Base-by-base conservation (phyloP, 2,329 filamentous ascomycete genomes). In the Beauveria varroae region DNA sequence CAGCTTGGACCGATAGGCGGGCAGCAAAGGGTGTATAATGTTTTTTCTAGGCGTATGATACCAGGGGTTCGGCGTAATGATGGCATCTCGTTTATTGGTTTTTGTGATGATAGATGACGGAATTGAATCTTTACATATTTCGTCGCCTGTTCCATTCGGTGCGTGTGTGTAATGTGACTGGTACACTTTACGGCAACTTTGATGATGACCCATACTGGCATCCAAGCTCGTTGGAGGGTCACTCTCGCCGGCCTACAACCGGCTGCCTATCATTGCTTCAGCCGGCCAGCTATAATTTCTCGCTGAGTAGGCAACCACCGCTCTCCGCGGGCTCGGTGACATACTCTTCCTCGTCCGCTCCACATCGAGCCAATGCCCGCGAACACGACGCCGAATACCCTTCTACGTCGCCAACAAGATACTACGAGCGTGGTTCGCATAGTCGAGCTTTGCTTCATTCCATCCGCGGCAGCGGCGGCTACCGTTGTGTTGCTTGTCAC, bases 1-100 rank as follows among this genome's bases (percentile, higher is more conserved):
- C 28, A 22, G 28, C 28, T 70, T 86, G 49, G 83, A 85, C 57
- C 82, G 83, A 67, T 82, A 67, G 73, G 24, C 6, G 5, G 18
- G 20, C 28, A 22, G 28, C 28, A n/a, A 37, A 9, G 30, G 34
- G 8, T 58, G 43, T 26, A 26, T 10, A 26, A 18, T 20, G n/a
- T 60, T 44, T n/a, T 16, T 51, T 51, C n/a, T 22, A 55, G 30
- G 30, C 58, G 49, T 59, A 55, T 55, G 58, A 60, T 55, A 55
- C 50, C 58, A 49, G 22, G 58, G 57, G 50, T 28, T 30, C 28
- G 57, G 57, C 57, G 57, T 53, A 52, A 8, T 43, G 10, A 22
- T 34, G 58, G 58, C 41, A 34, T 60, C 47, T 47, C n/a, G 20
- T 55, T 18, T 8, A 34, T 34, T 37, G 7, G 10, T 22, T 12